Evolutionary conservation across 2,329 filamentous ascomycete species (phyloP).

Genomic region (Diaporthe citrichinensis): DNA sequence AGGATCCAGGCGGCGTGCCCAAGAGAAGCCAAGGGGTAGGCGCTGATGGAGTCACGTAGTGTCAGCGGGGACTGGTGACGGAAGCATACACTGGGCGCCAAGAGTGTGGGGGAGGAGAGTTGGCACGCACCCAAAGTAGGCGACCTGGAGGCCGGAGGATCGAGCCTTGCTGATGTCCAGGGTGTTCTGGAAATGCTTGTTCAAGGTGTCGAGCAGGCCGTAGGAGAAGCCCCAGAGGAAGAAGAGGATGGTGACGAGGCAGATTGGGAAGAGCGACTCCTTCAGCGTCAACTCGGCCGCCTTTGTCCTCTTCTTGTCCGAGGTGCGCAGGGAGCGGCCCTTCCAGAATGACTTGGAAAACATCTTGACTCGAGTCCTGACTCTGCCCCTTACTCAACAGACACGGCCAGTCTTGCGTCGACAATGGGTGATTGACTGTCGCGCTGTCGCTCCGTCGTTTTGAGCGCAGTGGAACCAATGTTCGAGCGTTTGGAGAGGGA

Average conservation of each 20-base stretch:
- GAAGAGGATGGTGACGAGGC: conserved; percentile 75
- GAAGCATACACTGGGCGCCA: conserved; percentile 9
- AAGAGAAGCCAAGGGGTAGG: conserved; percentile 79
- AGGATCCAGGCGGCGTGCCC: conserved; percentile 77
- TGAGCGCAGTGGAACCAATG: not conserved
- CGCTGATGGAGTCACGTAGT: conserved; percentile 52
- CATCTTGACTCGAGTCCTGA: conserved; percentile 51
- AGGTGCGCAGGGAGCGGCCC: conserved; percentile 60
- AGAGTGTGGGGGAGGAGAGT: conserved; percentile 31
- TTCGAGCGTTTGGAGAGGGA: not conserved
- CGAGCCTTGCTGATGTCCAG: conserved; percentile 67
- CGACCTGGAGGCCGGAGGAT: conserved; percentile 73
- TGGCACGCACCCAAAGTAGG: conserved; percentile 71
- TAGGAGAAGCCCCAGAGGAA: conserved; percentile 75
- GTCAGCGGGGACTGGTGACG: conserved; percentile 9
- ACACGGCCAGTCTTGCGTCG: not conserved
- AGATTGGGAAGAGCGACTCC: conserved; percentile 76
- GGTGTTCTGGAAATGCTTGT: conserved; percentile 70
- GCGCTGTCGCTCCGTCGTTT: too few species aligned
- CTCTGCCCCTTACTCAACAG: not conserved
- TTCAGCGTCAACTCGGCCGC: conserved; percentile 73
- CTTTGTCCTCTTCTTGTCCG: conserved; percentile 57
- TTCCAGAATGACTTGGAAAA: conserved; percentile 60
- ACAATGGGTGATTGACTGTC: not conserved
- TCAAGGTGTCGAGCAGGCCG: conserved; percentile 68